phyloP scores from a whole-genome alignment of 1,284 basidiomycete species.

The Stereum hirsutum region DNA sequence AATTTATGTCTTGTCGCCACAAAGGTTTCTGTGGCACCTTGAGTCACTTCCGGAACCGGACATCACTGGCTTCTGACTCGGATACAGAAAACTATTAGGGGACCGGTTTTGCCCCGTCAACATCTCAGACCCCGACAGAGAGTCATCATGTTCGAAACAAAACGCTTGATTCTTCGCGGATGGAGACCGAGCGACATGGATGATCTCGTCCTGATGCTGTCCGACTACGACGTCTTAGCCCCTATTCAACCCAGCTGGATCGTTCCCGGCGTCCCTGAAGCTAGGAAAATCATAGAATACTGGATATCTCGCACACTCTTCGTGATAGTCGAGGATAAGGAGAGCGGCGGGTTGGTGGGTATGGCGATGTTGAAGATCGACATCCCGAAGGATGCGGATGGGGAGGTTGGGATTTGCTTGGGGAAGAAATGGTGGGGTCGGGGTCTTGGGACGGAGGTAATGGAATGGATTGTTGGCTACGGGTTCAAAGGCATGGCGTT shows the following conservation, averaged over 20 bases:
- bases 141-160: background rate
- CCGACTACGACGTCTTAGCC: background rate
- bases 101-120: too few relatives aligned
- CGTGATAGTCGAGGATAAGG: background rate
- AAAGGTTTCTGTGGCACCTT: too few relatives aligned
- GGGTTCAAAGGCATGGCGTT: background rate
- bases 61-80: too few relatives aligned
- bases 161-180: background rate
- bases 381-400: background rate
- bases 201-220: background rate
- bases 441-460: background rate
- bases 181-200: background rate
- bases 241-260: background rate
- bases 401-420: background rate
- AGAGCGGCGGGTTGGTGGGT: background rate
- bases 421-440: background rate
- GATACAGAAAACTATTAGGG: too few relatives aligned
- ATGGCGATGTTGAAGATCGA: background rate
- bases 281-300: background rate
- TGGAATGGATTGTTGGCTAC: background rate
- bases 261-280: background rate
- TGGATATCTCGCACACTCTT: background rate
- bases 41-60: too few relatives aligned
- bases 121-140: too few relatives aligned
- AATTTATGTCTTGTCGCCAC: too few relatives aligned